Conservation (phyloP, 1,284 basidiomycete species). For the Ganoderma resinaceum region DNA sequence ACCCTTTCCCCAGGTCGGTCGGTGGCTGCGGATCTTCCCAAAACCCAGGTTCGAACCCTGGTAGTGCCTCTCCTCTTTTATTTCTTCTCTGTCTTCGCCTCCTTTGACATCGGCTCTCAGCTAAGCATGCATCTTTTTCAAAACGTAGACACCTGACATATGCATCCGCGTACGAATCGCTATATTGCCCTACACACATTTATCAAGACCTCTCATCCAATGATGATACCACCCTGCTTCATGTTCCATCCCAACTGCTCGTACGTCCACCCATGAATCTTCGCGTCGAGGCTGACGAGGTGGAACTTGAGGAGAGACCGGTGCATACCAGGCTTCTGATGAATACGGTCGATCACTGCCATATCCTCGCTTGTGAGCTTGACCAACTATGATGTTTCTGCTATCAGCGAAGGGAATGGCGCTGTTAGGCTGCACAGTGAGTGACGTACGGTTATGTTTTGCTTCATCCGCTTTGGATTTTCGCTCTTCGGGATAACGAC, state of each 20-base stretch:
- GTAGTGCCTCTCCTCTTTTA: constrained; percentile 29
- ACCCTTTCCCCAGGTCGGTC: constrained; percentile 7
- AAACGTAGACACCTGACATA: not conserved
- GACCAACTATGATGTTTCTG: constrained; percentile 41
- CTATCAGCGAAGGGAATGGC: not conserved
- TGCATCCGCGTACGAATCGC: too few relatives aligned
- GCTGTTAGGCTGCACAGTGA: not conserved
- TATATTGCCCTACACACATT: not conserved
- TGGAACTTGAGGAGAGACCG: constrained; percentile 47
- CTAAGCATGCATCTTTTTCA: not conserved
- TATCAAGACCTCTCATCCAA: not conserved
- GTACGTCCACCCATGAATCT: constrained; percentile 57
- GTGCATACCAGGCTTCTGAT: constrained; percentile 55
- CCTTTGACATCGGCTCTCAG: not conserved
- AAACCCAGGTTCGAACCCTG: constrained; percentile 37
- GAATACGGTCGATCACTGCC: constrained; percentile 46
- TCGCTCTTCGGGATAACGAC: constrained; percentile 58
- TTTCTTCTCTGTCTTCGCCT: too few relatives aligned
- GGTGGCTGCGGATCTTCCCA: constrained; percentile 26
- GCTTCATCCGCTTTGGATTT: constrained; percentile 51
- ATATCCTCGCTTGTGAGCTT: constrained; percentile 49
- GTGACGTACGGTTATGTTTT: constrained; percentile 52
- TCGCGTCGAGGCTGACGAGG: constrained; percentile 39
- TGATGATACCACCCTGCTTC: constrained; percentile 46
- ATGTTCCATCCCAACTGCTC: constrained; percentile 58